These are phyloP conservation scores for Puccinellia tenuiflora DNA, from an alignment of 176 grass and related monocot species.

Conservation along the genomic window DNA sequence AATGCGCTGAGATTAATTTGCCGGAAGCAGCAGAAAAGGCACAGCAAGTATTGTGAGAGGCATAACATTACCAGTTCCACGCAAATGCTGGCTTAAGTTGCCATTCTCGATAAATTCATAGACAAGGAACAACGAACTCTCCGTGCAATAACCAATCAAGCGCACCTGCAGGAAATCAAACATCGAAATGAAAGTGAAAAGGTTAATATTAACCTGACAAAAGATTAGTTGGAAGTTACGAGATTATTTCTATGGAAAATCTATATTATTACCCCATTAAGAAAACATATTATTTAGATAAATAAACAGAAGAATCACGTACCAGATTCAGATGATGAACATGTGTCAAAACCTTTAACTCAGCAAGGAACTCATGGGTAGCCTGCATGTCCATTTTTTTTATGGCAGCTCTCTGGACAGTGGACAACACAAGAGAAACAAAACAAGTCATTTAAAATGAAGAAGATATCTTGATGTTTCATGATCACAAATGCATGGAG, in stretches of 20 bases:
- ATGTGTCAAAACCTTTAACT: slow-evolving; percentile 96
- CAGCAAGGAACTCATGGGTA: slow-evolving; percentile 83
- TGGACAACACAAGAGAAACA: slow-evolving; percentile 25
- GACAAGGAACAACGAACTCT: slow-evolving; percentile 84
- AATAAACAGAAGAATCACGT: slow-evolving; percentile 15
- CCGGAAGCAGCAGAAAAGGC: slow-evolving; percentile 24
- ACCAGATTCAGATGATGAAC: slow-evolving; percentile 99
- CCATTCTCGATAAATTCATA: slow-evolving; percentile 96
- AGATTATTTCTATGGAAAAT: background rate
- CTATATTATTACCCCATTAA: background rate
- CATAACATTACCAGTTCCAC: slow-evolving; percentile 53
- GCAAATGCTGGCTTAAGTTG: slow-evolving; percentile 82
- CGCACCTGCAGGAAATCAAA: slow-evolving; percentile 53
- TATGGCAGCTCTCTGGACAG: slow-evolving; percentile 83
- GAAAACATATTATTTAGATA: background rate
- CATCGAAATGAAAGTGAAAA: background rate
- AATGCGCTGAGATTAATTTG: slow-evolving; percentile 27
- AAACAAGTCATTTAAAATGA: slow-evolving; percentile 10
- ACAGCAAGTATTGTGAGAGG: background rate
- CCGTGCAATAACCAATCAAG: slow-evolving; percentile 87
- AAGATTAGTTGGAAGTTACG: background rate
- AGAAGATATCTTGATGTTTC: background rate
- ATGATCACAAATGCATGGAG: slow-evolving; percentile 22
- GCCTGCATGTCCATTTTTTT: slow-evolving; percentile 99
- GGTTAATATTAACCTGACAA: background rate